Evolutionary conservation across 2,329 filamentous ascomycete genomes (phyloP), one percentile per base, ranked within the genome.

Genomic region (Phaeophleospora eucalypticola): DNA sequence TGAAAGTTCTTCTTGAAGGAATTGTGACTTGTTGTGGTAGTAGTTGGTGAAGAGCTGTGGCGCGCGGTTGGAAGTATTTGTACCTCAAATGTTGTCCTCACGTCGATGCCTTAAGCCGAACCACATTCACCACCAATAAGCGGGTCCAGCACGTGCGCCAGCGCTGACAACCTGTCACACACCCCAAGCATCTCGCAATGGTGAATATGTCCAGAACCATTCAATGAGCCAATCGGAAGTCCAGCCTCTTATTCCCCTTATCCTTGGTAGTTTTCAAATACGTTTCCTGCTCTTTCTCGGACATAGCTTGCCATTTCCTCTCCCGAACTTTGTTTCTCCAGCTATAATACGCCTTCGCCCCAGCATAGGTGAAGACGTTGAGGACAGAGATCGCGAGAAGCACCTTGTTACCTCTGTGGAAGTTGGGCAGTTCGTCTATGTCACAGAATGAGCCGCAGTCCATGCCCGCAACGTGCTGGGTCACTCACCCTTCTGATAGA

Each of bases 381-480:
- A 74, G 65, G 1, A 71, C 53, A 29, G 71, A 71, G 40, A 82
- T 71, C 0, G 61, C 72, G 41, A 83, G 68, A 1, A 82, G 60
- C 0, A 73, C 68, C 35, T 68, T 71, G 48, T 83, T 82, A 0
- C 80, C 80, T 0, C 69, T 67, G 1, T 68, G 65, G 47, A 82
- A 81, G 3, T 72, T 61, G 0, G 78, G 78, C 43, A 71, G 71
- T 52, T 83, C 79, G 76, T 74, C 17, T 74, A 71, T 52, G 35
- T 71, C 72, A 41, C 82, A 71, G 0, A 61, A 72, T 42, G 83
- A 69, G 1, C 82, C 60, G 0, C 72, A 68, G 32, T 68, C 71
- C 49, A 83, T 82, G 0, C 81, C 81, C 68, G 66, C 1, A 68
- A 65, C 47, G 82, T 81, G 4, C 72, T 61, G 1, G 78, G 79